Evolutionary conservation across 108 stramenopile species (phyloP), one percentile per base, ranked within the genome.

Genomic region (Cyclotella choctawhatcheeana): DNA sequence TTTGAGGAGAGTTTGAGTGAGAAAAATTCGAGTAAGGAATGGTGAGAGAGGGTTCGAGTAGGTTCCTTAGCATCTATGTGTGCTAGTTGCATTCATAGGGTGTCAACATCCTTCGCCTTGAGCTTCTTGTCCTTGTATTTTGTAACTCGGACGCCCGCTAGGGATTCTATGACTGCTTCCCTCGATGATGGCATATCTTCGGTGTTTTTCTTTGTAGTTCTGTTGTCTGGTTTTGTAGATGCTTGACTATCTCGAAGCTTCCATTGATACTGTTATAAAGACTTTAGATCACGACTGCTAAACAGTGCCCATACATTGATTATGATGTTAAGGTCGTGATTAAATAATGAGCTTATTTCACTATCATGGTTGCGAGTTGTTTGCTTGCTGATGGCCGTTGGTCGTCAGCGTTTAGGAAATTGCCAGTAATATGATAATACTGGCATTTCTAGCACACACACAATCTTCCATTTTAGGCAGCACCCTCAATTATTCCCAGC

Each of bases 321-420:
- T 27, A 54, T 27, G 53, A 54, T 54, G 53, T 27, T 54, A 4
- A 54, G 53, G 27, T 54, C 53, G 14, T 54, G 53, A 48, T n/a
- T 48, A n/a, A 48, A 48, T 48, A n/a, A n/a, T n/a, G n/a, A n/a
- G n/a, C n/a, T n/a, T n/a, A n/a, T n/a, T n/a, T n/a, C n/a, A n/a
- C n/a, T n/a, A n/a, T n/a, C n/a, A n/a, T n/a, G n/a, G n/a, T n/a
- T n/a, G n/a, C n/a, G n/a, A n/a, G n/a, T n/a, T n/a, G n/a, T n/a
- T n/a, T n/a, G n/a, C n/a, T n/a, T n/a, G n/a, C n/a, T n/a, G n/a
- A n/a, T n/a, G n/a, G n/a, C n/a, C n/a, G n/a, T n/a, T n/a, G n/a
- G n/a, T n/a, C n/a, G n/a, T n/a, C n/a, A n/a, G n/a, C n/a, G n/a
- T n/a, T n/a, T n/a, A n/a, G n/a, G n/a, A n/a, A n/a, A n/a, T n/a